Percentiles rank a stretch among this genome's conserved stretches.
phyloP scores from a whole-genome alignment of 805 yeast genomes.

The Suhomyces prunicola region DNA sequence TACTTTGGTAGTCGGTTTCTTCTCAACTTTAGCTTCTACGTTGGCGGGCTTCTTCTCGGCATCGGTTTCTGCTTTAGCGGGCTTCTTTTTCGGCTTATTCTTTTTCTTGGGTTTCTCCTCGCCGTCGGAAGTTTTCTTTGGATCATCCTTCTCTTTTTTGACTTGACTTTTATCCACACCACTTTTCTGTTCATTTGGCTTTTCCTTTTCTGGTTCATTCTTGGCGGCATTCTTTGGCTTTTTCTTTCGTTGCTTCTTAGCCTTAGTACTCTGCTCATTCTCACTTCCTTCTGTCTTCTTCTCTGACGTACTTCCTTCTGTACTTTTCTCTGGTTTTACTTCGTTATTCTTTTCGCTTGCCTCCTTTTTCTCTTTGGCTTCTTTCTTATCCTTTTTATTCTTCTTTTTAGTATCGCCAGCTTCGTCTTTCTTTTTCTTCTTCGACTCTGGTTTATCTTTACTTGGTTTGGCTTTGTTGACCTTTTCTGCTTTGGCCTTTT shows the following conservation, averaged over 20 bases:
- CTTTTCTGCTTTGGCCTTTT: neutral
- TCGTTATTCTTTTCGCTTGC: neutral
- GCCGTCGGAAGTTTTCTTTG: neutral
- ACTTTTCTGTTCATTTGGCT: slow-evolving; percentile 3
- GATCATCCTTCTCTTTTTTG: slow-evolving; percentile 3
- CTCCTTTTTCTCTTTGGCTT: neutral
- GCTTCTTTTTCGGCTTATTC: neutral
- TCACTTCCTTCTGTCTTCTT: slow-evolving; percentile 8
- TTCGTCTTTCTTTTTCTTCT: neutral
- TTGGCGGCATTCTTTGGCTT: neutral
- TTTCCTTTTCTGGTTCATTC: neutral
- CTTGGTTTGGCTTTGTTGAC: neutral
- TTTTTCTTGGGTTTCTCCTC: neutral
- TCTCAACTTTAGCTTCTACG: neutral
- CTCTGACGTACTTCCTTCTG: neutral
- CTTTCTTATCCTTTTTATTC: neutral
- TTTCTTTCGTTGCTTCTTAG: neutral
- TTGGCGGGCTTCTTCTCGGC: neutral
- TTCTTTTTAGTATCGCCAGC: neutral
- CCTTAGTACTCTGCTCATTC: neutral
- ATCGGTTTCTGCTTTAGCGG: neutral
- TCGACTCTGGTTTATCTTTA: neutral
- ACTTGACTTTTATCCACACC: neutral
- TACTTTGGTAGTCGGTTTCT: neutral
- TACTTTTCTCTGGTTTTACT: slow-evolving; percentile 3